Percentiles rank a stretch among this genome's conserved stretches.
Evolutionary conservation across 2,329 filamentous ascomycete genomes (phyloP).

Genomic region (Trichoderma aggressivum): DNA sequence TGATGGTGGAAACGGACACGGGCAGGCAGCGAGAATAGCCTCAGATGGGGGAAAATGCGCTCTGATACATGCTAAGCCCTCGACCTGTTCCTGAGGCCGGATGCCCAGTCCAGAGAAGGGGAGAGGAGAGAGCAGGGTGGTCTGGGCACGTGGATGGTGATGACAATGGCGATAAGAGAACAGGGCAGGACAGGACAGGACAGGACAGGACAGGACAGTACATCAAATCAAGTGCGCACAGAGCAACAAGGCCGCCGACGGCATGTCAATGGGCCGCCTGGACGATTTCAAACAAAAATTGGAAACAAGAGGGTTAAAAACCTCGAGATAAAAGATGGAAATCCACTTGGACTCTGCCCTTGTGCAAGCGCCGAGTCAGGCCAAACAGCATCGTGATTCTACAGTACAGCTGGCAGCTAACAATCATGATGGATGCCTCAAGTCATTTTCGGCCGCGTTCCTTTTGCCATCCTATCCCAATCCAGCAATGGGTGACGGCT

Average conservation of each 20-base stretch:
- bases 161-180: constrained; percentile 7
- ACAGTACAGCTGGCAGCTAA: neutral
- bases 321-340: neutral
- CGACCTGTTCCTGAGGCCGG: neutral
- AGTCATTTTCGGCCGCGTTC: neutral
- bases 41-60: neutral
- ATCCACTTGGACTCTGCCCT: neutral
- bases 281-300: neutral
- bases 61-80: neutral
- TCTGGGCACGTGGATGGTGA: constrained; percentile 14
- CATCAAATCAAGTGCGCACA: neutral
- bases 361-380: neutral
- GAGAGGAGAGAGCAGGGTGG: neutral
- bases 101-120: neutral
- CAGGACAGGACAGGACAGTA: neutral
- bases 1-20: neutral
- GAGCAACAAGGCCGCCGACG: neutral
- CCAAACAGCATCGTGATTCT: neutral
- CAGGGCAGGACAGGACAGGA: too few species aligned
- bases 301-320: neutral
- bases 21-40: neutral
- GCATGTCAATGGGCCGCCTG: neutral
- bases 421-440: neutral
- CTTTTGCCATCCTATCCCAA: neutral
- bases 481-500: neutral